Evolutionary conservation across 208 protist genomes (phyloP).

Genomic region (Polymyxa betae): DNA sequence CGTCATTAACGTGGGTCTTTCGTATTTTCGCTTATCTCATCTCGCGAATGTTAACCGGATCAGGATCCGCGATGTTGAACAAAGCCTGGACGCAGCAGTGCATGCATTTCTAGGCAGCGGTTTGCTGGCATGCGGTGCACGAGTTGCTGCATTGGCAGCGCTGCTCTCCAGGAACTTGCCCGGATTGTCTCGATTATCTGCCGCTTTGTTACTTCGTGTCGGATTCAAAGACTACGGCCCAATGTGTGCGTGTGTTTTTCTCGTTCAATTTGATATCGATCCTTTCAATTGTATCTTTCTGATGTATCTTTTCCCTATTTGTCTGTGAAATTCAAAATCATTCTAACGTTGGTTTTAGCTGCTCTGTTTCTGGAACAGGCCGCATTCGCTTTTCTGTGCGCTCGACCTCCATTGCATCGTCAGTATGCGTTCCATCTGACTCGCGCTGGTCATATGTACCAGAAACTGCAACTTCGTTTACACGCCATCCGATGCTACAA

Average conservation of each 20-base stretch:
- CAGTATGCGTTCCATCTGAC: background rate
- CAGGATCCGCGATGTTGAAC: background rate
- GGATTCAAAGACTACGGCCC: background rate
- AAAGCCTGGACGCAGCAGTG: background rate
- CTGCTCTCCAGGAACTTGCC: background rate
- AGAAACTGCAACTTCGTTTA: background rate
- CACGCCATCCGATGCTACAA: background rate
- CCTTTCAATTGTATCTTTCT: too few species aligned
- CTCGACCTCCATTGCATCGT: background rate
- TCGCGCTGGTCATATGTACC: background rate
- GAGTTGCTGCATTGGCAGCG: background rate
- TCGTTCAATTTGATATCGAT: constrained; percentile 9
- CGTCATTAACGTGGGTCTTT: background rate
- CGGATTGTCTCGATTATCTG: background rate
- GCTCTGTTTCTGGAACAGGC: background rate
- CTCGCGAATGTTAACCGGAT: background rate
- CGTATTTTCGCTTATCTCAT: background rate
- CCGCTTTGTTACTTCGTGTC: background rate
- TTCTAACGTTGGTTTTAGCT: background rate
- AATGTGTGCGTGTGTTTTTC: background rate
- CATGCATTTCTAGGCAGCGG: background rate
- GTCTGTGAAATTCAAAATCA: background rate
- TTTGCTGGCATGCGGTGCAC: background rate
- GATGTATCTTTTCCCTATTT: too few species aligned
- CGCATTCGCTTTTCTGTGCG: background rate